phyloP scores from a whole-genome alignment of 306 rosid species.

The Castanea mollissima region DNA sequence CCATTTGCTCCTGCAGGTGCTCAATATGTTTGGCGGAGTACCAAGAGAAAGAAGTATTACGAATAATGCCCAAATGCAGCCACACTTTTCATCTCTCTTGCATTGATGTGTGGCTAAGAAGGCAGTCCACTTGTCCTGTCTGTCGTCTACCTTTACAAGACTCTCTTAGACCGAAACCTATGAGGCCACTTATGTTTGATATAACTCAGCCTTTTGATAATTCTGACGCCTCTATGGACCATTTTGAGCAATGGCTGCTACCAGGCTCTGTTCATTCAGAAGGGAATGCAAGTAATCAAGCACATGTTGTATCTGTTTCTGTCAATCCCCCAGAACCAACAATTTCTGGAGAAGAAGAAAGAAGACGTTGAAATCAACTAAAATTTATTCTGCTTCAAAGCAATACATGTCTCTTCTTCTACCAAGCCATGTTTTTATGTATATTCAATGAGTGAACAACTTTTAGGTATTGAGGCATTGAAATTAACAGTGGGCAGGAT shows the following conservation, averaged over 20 bases:
- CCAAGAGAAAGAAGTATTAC: conserved; percentile 74
- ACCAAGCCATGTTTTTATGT: conserved; percentile 7
- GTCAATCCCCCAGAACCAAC: conserved; percentile 29
- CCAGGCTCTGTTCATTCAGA: conserved; percentile 24
- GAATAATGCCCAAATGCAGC: conserved; percentile 93
- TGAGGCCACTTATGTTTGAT: conserved; percentile 47
- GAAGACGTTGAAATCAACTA: conserved; percentile 26
- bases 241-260: conserved; percentile 41
- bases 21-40: conserved; percentile 89
- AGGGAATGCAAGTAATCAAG: conserved; percentile 33
- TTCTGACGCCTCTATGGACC: conserved; percentile 44
- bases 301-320: conserved; percentile 24
- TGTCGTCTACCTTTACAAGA: conserved; percentile 80
- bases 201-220: conserved; percentile 46
- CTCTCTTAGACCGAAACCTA: conserved; percentile 49
- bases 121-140: conserved; percentile 86
- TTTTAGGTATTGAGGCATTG: not conserved
- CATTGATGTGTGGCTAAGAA: conserved; percentile 87
- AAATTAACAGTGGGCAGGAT: conserved; percentile 17
- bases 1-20: conserved; percentile 54
- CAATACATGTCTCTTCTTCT: conserved; percentile 21
- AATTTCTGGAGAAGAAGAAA: conserved; percentile 41
- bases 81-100: conserved; percentile 90
- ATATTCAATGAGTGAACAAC: not conserved
- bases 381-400: conserved; percentile 14